These are phyloP conservation scores for Solanum hybrid DNA, from an alignment of 305 asterid species.

Conservation along the genomic window DNA sequence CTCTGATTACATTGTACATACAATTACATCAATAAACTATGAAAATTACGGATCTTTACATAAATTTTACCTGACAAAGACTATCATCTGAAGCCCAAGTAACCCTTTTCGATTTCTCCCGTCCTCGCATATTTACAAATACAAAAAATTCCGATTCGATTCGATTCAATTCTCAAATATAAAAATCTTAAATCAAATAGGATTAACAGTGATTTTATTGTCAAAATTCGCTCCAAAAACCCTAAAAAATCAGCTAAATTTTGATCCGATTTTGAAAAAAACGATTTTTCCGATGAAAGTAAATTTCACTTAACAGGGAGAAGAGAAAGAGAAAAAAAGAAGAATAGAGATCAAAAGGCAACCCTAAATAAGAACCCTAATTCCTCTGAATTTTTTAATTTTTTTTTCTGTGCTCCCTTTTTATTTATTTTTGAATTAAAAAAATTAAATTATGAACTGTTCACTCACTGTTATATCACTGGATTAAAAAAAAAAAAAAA, in stretches of 20 bases:
- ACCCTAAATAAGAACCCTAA: slow-evolving; percentile 38
- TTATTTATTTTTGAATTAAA: background rate
- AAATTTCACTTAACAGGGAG: background rate
- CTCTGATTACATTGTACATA: background rate
- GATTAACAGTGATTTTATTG: background rate
- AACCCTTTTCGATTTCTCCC: slow-evolving; percentile 83
- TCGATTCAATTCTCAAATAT: slow-evolving; percentile 18
- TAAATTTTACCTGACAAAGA: slow-evolving; percentile 77
- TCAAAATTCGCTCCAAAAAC: background rate
- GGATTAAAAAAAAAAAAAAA: background rate
- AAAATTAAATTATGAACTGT: background rate
- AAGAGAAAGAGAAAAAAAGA: background rate
- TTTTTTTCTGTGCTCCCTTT: background rate
- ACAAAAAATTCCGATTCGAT: slow-evolving; percentile 15
- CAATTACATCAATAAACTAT: background rate
- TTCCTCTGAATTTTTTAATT: slow-evolving; percentile 13
- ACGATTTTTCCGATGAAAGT: background rate
- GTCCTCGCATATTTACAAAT: slow-evolving; percentile 67
- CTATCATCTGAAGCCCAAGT: slow-evolving; percentile 82
- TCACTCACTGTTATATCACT: background rate
- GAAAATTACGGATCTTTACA: slow-evolving; percentile 17
- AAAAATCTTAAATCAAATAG: background rate
- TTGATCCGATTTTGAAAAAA: background rate
- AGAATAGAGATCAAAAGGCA: slow-evolving; percentile 13
- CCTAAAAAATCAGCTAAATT: slow-evolving; percentile 1